These are phyloP conservation scores for Fusarium virguliforme DNA, from an alignment of 2,329 filamentous ascomycete genomes.

Conservation along the genomic window DNA sequence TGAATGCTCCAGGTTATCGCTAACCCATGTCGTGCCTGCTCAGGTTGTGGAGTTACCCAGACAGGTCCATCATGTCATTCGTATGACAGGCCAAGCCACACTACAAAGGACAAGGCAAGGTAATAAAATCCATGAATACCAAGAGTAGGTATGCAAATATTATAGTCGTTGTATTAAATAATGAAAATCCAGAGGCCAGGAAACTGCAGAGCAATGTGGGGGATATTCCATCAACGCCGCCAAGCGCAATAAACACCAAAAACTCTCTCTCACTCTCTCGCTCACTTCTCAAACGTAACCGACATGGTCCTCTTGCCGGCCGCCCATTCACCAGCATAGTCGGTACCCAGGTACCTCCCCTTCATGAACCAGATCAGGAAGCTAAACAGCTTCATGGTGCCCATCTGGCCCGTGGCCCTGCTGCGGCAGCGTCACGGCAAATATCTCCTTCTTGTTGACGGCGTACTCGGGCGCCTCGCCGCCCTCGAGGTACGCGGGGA, in stretches of 20 bases:
- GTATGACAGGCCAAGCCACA: background rate
- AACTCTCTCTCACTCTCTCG: background rate
- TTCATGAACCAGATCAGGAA: slow-evolving; percentile 59
- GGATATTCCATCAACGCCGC: slow-evolving; percentile 13
- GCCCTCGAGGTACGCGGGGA: slow-evolving; percentile 55
- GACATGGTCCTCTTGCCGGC: slow-evolving; percentile 56
- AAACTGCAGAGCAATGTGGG: slow-evolving; percentile 6
- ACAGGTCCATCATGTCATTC: background rate
- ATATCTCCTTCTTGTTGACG: slow-evolving; percentile 51
- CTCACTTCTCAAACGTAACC: slow-evolving; percentile 54
- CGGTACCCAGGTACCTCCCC: slow-evolving; percentile 58
- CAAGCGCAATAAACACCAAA: slow-evolving; percentile 10
- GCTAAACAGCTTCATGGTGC: slow-evolving; percentile 58
- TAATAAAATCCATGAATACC: background rate
- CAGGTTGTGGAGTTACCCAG: background rate
- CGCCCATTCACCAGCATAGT: slow-evolving; percentile 52
- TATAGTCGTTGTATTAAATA: background rate
- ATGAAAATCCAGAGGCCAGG: slow-evolving; percentile 2
- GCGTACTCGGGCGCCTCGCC: slow-evolving; percentile 53
- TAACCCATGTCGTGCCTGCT: slow-evolving; percentile 3
- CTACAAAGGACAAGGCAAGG: background rate
- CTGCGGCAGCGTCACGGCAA: slow-evolving; percentile 59
- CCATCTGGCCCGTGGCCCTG: slow-evolving; percentile 59
- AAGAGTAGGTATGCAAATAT: background rate
- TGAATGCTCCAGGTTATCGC: background rate